These are phyloP conservation scores for Backusella luteola DNA, from an alignment of 192 early-diverging fungal species.

Conservation along the genomic window DNA sequence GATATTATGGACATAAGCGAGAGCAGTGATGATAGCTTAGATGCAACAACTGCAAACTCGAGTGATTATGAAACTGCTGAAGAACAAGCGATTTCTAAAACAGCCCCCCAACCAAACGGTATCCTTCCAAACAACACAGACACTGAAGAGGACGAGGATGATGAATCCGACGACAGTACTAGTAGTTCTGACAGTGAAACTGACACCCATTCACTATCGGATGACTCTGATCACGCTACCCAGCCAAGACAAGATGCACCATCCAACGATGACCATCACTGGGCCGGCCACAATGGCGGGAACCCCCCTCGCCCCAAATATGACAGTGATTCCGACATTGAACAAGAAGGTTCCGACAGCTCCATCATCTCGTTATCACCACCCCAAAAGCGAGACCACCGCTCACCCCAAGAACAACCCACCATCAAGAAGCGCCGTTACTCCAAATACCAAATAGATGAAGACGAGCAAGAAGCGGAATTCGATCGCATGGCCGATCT, in stretches of 20 bases:
- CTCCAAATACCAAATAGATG: not conserved
- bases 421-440: not conserved
- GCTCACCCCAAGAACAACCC: too few relatives aligned
- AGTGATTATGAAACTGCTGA: not conserved
- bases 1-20: too few relatives aligned
- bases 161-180: not conserved
- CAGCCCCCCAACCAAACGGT: too few relatives aligned
- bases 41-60: not conserved
- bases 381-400: not conserved
- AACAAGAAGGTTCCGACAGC: not conserved
- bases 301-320: not conserved
- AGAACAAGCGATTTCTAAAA: too few relatives aligned
- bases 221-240: too few relatives aligned
- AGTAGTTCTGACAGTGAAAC: not conserved
- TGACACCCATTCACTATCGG: too few relatives aligned
- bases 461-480: not conserved
- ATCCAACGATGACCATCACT: not conserved
- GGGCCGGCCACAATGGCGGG: not conserved
- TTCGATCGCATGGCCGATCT: not conserved
- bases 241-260: not conserved
- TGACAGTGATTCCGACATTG: not conserved
- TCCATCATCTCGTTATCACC: not conserved
- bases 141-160: too few relatives aligned
- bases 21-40: too few relatives aligned
- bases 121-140: too few relatives aligned